Percentiles rank a stretch among this genome's conserved stretches.
phyloP scores from a whole-genome alignment of 371 early-diverging fungal genomes.

The Mucor piriformis region DNA sequence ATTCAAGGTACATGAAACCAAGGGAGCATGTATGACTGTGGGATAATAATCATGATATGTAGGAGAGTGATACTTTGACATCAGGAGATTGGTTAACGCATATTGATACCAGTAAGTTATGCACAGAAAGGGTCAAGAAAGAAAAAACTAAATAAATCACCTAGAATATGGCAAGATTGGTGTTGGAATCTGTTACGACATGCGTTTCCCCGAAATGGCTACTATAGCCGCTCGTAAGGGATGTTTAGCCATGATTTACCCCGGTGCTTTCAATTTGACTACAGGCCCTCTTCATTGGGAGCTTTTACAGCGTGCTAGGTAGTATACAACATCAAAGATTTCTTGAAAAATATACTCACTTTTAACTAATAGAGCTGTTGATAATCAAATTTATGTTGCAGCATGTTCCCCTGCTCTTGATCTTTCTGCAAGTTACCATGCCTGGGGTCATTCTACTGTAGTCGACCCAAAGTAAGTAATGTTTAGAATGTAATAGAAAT shows the following conservation, averaged over 20 bases:
- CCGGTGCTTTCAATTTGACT: conserved; percentile 95
- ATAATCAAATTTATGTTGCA: conserved; percentile 84
- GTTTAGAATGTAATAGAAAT: conserved; percentile 12
- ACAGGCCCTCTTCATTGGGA: conserved; percentile 98
- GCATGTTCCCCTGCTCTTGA: conserved; percentile 95
- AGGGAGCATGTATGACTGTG: background rate
- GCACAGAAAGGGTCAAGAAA: background rate
- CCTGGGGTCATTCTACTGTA: conserved; percentile 95
- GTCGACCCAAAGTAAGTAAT: conserved; percentile 77
- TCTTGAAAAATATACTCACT: background rate
- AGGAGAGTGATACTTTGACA: conserved; percentile 86
- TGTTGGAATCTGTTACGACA: conserved; percentile 96
- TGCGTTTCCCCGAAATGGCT: conserved; percentile 94
- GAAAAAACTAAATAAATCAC: background rate
- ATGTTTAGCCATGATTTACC: conserved; percentile 93
- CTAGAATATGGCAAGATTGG: conserved; percentile 85
- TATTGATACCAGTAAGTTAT: conserved; percentile 71
- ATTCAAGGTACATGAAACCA: conserved; percentile 62
- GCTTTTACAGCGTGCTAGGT: conserved; percentile 84
- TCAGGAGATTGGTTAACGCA: conserved; percentile 77
- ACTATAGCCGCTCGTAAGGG: conserved; percentile 90
- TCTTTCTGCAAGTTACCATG: conserved; percentile 72
- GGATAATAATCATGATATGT: background rate
- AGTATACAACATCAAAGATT: conserved; percentile 24
- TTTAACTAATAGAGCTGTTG: conserved; percentile 51